Conservation (phyloP, 257 asterid genomes). For the Solanum etuberosum region DNA sequence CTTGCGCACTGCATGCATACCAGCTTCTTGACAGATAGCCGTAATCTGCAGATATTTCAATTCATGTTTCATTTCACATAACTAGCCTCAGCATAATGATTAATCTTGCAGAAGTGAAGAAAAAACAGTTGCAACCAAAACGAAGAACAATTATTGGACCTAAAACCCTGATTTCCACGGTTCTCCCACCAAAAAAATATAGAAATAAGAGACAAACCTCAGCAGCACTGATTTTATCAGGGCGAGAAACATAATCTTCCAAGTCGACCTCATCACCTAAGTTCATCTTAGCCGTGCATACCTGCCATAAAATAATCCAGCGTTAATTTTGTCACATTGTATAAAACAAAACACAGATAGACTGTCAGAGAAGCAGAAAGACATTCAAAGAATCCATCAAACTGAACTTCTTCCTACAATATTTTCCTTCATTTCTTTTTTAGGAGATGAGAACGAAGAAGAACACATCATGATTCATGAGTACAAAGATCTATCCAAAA, state of each 20-base stretch:
- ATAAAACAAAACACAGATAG: background rate
- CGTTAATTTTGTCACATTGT: background rate
- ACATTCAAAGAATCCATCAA: background rate
- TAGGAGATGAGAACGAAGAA: background rate
- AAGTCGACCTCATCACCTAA: conserved; percentile 75
- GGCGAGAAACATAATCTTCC: conserved; percentile 87
- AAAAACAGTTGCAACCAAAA: background rate
- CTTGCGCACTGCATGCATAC: conserved; percentile 89
- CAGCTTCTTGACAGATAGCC: conserved; percentile 17
- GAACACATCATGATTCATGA: background rate
- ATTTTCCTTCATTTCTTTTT: background rate
- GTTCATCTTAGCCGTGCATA: conserved; percentile 85
- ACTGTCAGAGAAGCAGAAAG: background rate
- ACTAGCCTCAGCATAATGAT: background rate
- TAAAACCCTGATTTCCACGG: background rate
- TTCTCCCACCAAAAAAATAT: background rate
- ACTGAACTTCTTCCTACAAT: background rate
- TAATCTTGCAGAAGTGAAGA: background rate
- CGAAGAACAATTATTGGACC: background rate
- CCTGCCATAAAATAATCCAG: conserved; percentile 26
- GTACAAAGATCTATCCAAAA: background rate
- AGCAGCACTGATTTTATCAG: conserved; percentile 91
- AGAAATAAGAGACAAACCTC: conserved; percentile 40
- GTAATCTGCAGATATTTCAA: background rate
- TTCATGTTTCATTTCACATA: background rate